Conservation (phyloP, 1,139 yeast species). For the Candida mesenterica region DNA sequence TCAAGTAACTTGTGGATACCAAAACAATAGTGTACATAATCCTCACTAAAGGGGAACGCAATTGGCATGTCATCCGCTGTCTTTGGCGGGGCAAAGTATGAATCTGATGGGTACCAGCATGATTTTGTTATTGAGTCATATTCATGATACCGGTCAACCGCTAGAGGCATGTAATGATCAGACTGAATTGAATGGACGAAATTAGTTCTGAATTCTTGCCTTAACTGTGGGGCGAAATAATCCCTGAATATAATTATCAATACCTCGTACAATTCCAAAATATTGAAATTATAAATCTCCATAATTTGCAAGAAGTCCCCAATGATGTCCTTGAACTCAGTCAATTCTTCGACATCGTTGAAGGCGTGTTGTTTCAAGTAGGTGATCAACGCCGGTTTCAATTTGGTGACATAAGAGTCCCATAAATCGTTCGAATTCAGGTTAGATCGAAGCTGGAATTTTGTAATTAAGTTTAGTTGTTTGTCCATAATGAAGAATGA, state of each 20-base stretch:
- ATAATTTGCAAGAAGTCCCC: constrained; percentile 76
- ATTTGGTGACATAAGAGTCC: constrained; percentile 63
- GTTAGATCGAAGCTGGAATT: constrained; percentile 52
- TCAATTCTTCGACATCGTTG: constrained; percentile 31
- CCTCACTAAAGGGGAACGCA: constrained; percentile 84
- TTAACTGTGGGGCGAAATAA: constrained; percentile 56
- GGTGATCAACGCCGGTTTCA: constrained; percentile 52
- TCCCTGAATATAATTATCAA: constrained; percentile 57
- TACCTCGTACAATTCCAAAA: constrained; percentile 60
- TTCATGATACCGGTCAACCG: constrained; percentile 56
- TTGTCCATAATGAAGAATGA: constrained; percentile 82
- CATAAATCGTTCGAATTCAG: constrained; percentile 72
- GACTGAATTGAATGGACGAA: constrained; percentile 65
- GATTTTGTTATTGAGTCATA: constrained; percentile 62
- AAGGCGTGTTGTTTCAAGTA: constrained; percentile 30
- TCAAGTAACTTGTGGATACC: constrained; percentile 66
- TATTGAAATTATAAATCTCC: constrained; percentile 67
- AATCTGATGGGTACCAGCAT: constrained; percentile 68
- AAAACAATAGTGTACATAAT: constrained; percentile 83
- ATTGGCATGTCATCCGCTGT: constrained; percentile 52
- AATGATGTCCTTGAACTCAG: constrained; percentile 50
- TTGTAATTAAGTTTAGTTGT: constrained; percentile 56
- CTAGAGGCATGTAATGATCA: constrained; percentile 89
- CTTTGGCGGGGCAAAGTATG: constrained; percentile 43
- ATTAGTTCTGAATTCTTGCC: constrained; percentile 57